Evolutionary conservation across 163 green algal genomes (phyloP).

Genomic region (Trebouxiophyceae sp.): DNA sequence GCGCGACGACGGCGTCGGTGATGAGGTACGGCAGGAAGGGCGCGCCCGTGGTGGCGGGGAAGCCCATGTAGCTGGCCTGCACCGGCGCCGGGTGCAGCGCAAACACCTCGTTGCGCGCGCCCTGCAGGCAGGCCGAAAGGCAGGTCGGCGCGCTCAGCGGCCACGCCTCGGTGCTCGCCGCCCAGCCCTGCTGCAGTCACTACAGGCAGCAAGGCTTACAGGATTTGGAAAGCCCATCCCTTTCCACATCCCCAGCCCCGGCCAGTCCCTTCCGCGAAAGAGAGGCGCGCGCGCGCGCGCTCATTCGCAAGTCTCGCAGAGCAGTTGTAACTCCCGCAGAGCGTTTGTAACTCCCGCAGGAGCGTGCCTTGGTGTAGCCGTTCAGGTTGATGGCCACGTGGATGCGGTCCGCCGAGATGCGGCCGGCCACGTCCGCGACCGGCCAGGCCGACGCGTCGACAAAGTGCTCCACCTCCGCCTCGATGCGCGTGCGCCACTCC

Average conservation of each 20-base stretch:
- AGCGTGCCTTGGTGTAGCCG: slow-evolving; percentile 86
- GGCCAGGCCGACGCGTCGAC: slow-evolving; percentile 58
- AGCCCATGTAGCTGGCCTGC: slow-evolving; percentile 72
- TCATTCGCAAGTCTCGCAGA: no score
- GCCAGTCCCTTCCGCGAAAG: no score
- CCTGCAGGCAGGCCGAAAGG: slow-evolving; percentile 1
- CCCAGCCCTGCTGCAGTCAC: no score
- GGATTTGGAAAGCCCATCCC: no score
- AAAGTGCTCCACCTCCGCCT: slow-evolving; percentile 70
- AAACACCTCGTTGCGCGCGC: slow-evolving; percentile 84
- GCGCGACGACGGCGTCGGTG: slow-evolving; percentile 55
- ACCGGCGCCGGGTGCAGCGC: slow-evolving; percentile 73
- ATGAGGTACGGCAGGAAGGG: slow-evolving; percentile 80
- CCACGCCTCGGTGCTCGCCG: background rate
- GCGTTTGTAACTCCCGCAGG: no score
- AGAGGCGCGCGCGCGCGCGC: no score
- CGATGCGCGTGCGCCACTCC: slow-evolving; percentile 69
- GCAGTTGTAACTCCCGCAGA: no score
- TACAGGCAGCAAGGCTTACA: no score
- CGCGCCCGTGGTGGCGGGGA: slow-evolving; percentile 77
- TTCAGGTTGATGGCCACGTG: slow-evolving; percentile 81
- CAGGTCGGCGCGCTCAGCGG: background rate
- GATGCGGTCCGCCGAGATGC: slow-evolving; percentile 63
- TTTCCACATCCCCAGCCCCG: no score
- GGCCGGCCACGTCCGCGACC: slow-evolving; percentile 44